Evolutionary conservation across 2,329 filamentous ascomycete species (phyloP).

Genomic region (Aulographum hederae): DNA sequence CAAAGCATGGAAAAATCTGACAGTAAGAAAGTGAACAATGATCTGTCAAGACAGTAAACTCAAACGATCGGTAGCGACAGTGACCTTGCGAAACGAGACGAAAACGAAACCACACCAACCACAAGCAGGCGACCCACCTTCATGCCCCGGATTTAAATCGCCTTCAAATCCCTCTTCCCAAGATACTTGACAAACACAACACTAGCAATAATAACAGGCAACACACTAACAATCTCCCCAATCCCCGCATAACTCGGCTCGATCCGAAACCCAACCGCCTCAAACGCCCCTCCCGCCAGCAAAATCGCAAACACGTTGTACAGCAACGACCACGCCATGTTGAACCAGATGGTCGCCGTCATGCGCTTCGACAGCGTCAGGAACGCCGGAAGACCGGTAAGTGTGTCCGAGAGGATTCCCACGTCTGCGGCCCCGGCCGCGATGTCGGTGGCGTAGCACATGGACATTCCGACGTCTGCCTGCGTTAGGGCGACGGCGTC

Average conservation of each 20-base stretch:
- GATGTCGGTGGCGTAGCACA: constrained; percentile 37
- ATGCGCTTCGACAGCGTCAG: constrained; percentile 33
- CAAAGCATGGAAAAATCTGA: no score
- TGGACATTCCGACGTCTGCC: constrained; percentile 53
- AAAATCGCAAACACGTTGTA: constrained; percentile 56
- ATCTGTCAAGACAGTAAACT: no score
- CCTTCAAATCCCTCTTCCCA: no score
- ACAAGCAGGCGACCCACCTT: no score
- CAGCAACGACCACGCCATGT: constrained; percentile 50
- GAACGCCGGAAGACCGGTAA: constrained; percentile 38
- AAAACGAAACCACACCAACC: no score
- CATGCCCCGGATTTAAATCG: no score
- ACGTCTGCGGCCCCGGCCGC: constrained; percentile 50
- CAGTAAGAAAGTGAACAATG: no score
- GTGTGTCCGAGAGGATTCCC: constrained; percentile 40
- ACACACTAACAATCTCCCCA: constrained; percentile 55
- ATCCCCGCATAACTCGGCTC: constrained; percentile 47
- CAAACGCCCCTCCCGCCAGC: constrained; percentile 47
- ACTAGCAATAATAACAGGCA: constrained; percentile 49
- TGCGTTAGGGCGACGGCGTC: constrained; percentile 56
- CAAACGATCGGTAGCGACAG: no score
- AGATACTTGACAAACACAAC: no score
- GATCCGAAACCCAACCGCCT: constrained; percentile 30
- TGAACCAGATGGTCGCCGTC: constrained; percentile 32
- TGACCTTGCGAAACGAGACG: no score